Evolutionary conservation across 768 basidiomycete genomes (phyloP).

Genomic region (Trametes sanguinea): DNA sequence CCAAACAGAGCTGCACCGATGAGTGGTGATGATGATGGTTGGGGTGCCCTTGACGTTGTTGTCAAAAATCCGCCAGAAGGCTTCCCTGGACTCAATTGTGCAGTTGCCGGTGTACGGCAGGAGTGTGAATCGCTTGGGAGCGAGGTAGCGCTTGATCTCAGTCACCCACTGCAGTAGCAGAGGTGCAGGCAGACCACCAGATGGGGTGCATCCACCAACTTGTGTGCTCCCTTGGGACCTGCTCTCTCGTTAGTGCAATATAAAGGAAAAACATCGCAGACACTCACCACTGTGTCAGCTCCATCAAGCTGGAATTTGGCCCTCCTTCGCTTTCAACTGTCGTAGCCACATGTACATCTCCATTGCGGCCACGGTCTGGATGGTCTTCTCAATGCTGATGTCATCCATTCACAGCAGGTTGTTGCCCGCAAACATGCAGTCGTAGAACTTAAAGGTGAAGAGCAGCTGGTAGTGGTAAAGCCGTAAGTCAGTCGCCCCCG

Average conservation of each 20-base stretch:
- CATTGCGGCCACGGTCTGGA: background rate
- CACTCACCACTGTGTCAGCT: background rate
- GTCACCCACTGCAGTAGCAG: background rate
- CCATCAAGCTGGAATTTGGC: background rate
- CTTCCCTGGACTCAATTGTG: too few species aligned
- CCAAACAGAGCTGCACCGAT: too few species aligned
- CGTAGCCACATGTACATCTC: background rate
- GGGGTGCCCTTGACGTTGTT: too few species aligned
- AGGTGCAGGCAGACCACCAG: background rate
- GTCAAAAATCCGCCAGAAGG: too few species aligned
- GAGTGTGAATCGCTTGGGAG: background rate
- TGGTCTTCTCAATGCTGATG: background rate
- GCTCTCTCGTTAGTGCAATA: too few species aligned
- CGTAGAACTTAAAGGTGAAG: background rate
- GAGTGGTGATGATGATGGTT: too few species aligned
- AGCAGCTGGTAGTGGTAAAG: background rate
- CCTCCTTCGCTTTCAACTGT: background rate
- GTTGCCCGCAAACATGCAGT: background rate
- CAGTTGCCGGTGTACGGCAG: background rate
- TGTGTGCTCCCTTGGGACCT: too few species aligned
- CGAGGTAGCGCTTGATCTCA: background rate
- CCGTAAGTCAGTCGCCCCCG: background rate
- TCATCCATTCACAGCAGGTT: background rate
- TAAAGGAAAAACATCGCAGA: too few species aligned
- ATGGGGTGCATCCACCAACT: too few species aligned